Evolutionary conservation across 2,329 filamentous ascomycete species (phyloP).

Genomic region (Xylaria digitata): DNA sequence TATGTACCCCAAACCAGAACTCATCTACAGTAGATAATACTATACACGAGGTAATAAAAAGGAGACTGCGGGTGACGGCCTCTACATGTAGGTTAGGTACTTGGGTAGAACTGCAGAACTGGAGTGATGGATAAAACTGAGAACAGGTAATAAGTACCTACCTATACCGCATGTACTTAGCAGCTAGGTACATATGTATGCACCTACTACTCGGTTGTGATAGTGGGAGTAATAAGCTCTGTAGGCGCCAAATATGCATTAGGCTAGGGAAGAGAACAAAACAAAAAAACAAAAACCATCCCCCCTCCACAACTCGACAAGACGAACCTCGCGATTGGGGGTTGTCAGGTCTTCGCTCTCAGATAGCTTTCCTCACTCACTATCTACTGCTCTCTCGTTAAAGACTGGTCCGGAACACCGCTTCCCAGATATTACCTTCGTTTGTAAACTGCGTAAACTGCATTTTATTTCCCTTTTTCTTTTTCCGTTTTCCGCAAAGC

Average conservation of each 20-base stretch:
- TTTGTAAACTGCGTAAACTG: conserved; percentile 16
- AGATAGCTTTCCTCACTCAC: conserved; percentile 17
- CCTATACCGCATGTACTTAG: neutral
- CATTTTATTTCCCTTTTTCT: conserved; percentile 11
- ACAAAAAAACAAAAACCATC: neutral
- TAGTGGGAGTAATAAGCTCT: conserved; percentile 10
- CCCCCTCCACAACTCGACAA: conserved; percentile 11
- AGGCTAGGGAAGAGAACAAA: conserved; percentile 2
- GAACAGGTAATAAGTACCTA: conserved; percentile 6
- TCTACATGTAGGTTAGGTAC: too few species aligned
- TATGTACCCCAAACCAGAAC: too few species aligned
- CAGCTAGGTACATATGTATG: neutral
- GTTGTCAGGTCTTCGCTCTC: conserved; percentile 22
- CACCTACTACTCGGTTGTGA: too few species aligned
- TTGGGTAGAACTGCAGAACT: too few species aligned
- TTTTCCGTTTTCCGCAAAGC: conserved; percentile 15
- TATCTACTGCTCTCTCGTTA: conserved; percentile 28
- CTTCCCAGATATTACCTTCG: conserved; percentile 32
- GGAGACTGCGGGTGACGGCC: too few species aligned
- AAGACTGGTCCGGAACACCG: conserved; percentile 25
- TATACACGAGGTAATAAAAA: too few species aligned
- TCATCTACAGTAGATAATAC: too few species aligned
- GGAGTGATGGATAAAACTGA: too few species aligned
- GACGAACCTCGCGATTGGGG: conserved; percentile 20
- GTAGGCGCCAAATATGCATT: conserved; percentile 12